These are phyloP conservation scores for Pythium oligandrum DNA, from an alignment of 352 stramenopile species.

Conservation along the genomic window DNA sequence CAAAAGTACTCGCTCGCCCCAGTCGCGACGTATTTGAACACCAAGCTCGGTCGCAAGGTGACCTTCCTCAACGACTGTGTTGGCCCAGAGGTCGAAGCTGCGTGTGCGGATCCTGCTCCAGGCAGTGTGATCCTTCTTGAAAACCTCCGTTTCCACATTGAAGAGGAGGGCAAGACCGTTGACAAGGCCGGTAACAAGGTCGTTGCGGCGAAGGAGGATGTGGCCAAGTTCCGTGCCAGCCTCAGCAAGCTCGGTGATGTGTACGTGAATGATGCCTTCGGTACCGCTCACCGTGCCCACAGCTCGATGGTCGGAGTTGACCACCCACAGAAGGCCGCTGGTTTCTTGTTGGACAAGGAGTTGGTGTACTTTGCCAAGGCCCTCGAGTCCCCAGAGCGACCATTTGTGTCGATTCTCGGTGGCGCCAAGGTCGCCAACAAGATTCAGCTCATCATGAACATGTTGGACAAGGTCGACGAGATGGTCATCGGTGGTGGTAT, in stretches of 20 bases:
- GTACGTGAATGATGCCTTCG: conserved; percentile 99
- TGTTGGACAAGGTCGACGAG: conserved; percentile 98
- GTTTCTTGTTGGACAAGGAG: conserved; percentile 99
- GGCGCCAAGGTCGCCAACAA: conserved; percentile 99
- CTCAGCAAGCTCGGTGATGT: conserved; percentile 93
- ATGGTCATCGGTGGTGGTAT: conserved; percentile 99
- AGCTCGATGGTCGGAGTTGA: conserved; percentile 97
- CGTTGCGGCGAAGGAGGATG: conserved; percentile 90
- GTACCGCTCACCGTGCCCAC: conserved; percentile 98
- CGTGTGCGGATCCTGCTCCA: conserved; percentile 54
- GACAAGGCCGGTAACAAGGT: conserved; percentile 82
- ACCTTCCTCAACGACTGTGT: conserved; percentile 96
- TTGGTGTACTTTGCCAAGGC: conserved; percentile 99
- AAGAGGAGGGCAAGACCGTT: conserved; percentile 92
- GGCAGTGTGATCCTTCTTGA: conserved; percentile 96
- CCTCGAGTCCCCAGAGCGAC: conserved; percentile 95
- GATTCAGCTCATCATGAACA: conserved; percentile 99
- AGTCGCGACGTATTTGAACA: conserved; percentile 89
- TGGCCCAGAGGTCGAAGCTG: conserved; percentile 84
- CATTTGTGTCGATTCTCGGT: conserved; percentile 98
- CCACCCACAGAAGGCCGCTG: conserved; percentile 84
- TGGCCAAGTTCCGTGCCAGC: conserved; percentile 88
- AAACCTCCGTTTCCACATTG: conserved; percentile 98
- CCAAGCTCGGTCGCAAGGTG: conserved; percentile 90
- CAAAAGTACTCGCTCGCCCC: conserved; percentile 96